These are phyloP conservation scores for Kalmusia sp. DNA, from an alignment of 2,329 filamentous ascomycete species.

Conservation along the genomic window DNA sequence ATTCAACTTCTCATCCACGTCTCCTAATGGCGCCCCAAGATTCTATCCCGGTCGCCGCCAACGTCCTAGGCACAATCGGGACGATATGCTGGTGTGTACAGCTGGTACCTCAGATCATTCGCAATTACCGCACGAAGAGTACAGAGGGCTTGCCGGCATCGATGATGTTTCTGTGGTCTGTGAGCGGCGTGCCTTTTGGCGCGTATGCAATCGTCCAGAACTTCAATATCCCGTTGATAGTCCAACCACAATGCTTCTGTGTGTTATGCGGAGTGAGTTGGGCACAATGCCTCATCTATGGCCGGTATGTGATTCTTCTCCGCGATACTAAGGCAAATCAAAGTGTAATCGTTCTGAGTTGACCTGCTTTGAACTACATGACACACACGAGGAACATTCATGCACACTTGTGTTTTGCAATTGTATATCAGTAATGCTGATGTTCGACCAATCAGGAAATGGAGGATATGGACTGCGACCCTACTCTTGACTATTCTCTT, in stretches of 20 bases:
- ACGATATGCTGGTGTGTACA: slow-evolving; percentile 54
- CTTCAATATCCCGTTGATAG: slow-evolving; percentile 49
- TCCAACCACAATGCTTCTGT: slow-evolving; percentile 60
- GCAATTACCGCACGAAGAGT: slow-evolving; percentile 71
- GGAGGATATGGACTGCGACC: slow-evolving; percentile 45
- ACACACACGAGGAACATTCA: no score
- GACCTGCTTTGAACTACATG: no score
- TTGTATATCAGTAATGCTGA: background rate
- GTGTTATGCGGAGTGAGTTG: slow-evolving; percentile 55
- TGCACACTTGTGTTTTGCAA: no score
- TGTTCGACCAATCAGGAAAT: slow-evolving; percentile 37
- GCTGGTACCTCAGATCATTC: slow-evolving; percentile 62
- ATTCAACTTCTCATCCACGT: background rate
- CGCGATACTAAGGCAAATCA: no score
- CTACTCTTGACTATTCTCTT: slow-evolving; percentile 20
- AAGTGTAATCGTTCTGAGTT: no score
- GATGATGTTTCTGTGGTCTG: slow-evolving; percentile 75
- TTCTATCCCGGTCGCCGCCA: slow-evolving; percentile 58
- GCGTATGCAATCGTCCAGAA: slow-evolving; percentile 62
- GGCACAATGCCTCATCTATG: slow-evolving; percentile 58
- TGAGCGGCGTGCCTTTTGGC: slow-evolving; percentile 70
- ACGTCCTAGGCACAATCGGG: slow-evolving; percentile 65
- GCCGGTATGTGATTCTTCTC: slow-evolving; percentile 45
- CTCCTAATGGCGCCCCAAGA: slow-evolving; percentile 30
- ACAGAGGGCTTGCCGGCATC: slow-evolving; percentile 69